Conservation (phyloP, 768 basidiomycete genomes). For the Leccinum olivaceopallidum region DNA sequence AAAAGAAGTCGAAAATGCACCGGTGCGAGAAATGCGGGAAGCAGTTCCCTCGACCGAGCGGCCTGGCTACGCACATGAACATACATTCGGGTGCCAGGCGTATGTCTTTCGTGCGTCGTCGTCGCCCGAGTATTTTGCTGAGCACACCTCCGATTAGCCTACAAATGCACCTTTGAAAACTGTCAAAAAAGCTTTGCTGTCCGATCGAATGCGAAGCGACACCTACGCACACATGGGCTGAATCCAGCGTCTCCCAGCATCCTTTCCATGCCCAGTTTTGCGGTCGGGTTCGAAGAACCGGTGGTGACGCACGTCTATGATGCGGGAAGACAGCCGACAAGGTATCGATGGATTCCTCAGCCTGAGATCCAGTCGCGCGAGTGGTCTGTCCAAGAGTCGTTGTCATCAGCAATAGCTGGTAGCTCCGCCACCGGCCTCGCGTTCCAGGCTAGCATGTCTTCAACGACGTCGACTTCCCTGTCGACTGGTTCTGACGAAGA, state of each 20-base stretch:
- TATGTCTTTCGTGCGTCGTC: constrained; percentile 27
- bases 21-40: constrained; percentile 45
- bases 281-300: constrained; percentile 47
- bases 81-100: constrained; percentile 52
- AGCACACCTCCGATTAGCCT: constrained; percentile 18
- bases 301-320: constrained; percentile 46
- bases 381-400: constrained; percentile 24
- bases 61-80: constrained; percentile 54
- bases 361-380: constrained; percentile 37
- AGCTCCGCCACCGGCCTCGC: constrained; percentile 31
- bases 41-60: constrained; percentile 51
- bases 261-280: constrained; percentile 31
- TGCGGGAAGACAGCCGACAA: constrained; percentile 36
- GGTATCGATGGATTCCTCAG: constrained; percentile 44
- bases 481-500: constrained; percentile 34
- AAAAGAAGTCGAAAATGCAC: constrained; percentile 51
- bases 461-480: constrained; percentile 34
- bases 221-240: constrained; percentile 74
- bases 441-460: constrained; percentile 39
- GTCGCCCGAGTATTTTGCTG: constrained; percentile 3
- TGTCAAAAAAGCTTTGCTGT: constrained; percentile 75
- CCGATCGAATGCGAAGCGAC: constrained; percentile 78
- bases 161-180: constrained; percentile 53
- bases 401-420: constrained; percentile 15
- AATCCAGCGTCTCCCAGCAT: constrained; percentile 24